Conservation (phyloP, 148 eudicot species). For the Cornus kousa region DNA sequence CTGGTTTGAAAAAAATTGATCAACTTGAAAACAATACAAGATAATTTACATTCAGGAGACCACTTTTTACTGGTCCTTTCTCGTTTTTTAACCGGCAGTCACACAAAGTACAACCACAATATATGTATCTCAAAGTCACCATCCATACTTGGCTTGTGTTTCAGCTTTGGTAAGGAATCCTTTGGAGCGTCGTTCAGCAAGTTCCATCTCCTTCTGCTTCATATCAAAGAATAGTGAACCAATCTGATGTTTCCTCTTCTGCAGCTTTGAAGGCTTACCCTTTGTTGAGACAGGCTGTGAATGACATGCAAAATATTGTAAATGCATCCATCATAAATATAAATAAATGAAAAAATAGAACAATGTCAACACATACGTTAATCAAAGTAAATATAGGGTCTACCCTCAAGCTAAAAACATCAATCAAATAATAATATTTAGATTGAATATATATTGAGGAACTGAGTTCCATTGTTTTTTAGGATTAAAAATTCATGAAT, state of each 20-base stretch:
- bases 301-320: not conserved
- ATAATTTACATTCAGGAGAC: not conserved
- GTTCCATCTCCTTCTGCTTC: slow-evolving; percentile 82
- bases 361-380: not conserved
- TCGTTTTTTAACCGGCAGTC: not conserved
- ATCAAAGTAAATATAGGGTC: too few relatives aligned
- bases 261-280: slow-evolving; percentile 83
- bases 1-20: too few relatives aligned
- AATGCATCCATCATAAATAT: not conserved
- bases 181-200: slow-evolving; percentile 72
- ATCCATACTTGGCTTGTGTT: slow-evolving; percentile 79
- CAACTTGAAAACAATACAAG: not conserved
- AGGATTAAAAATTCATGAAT: not conserved
- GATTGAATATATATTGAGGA: too few relatives aligned
- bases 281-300: slow-evolving; percentile 70
- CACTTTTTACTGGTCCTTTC: not conserved
- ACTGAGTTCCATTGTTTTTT: too few relatives aligned
- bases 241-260: slow-evolving; percentile 93
- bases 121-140: slow-evolving; percentile 25
- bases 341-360: too few relatives aligned
- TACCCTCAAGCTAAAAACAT: too few relatives aligned
- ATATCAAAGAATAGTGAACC: slow-evolving; percentile 75
- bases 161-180: slow-evolving; percentile 96
- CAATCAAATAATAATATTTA: too few relatives aligned
- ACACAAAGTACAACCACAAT: not conserved